phyloP scores from a whole-genome alignment of 2,329 filamentous ascomycete species.

The Neofusicoccum parvum region DNA sequence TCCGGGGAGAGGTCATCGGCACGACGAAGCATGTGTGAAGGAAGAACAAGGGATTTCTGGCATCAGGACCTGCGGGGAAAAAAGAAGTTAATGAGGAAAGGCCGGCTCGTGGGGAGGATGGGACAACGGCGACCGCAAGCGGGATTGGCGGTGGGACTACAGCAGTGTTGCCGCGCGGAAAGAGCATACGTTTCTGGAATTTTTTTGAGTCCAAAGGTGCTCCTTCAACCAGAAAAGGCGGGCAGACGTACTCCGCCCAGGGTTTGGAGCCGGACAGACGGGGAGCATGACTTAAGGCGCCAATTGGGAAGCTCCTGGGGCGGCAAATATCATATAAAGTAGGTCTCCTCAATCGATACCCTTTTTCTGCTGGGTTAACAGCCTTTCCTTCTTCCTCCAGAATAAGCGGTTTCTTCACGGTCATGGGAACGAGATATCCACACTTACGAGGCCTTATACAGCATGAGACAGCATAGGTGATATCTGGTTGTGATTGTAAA shows the following conservation, averaged over 20 bases:
- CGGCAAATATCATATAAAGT: not conserved
- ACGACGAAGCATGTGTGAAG: slow-evolving; percentile 71
- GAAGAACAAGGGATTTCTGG: not conserved
- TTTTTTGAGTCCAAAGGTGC: too few species aligned
- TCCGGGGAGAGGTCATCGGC: slow-evolving; percentile 81
- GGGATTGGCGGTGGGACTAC: too few species aligned
- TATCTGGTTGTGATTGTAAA: too few species aligned
- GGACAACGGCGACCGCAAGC: too few species aligned
- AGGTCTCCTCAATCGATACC: slow-evolving; percentile 13
- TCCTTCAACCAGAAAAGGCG: too few species aligned
- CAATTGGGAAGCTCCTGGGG: not conserved
- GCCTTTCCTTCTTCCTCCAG: not conserved
- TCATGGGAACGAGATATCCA: not conserved
- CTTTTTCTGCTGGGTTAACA: slow-evolving; percentile 1
- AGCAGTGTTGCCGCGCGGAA: too few species aligned
- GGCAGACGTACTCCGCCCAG: too few species aligned
- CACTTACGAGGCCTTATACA: not conserved
- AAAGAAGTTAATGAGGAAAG: not conserved
- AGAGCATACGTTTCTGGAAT: too few species aligned
- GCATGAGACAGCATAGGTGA: not conserved
- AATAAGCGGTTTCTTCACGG: not conserved
- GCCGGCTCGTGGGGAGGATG: slow-evolving; percentile 5
- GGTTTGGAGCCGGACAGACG: not conserved
- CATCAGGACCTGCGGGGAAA: not conserved
- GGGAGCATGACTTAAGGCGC: not conserved